Base-by-base conservation (phyloP, 805 yeast species). In the Zygosaccharomyces gambellarensis region DNA sequence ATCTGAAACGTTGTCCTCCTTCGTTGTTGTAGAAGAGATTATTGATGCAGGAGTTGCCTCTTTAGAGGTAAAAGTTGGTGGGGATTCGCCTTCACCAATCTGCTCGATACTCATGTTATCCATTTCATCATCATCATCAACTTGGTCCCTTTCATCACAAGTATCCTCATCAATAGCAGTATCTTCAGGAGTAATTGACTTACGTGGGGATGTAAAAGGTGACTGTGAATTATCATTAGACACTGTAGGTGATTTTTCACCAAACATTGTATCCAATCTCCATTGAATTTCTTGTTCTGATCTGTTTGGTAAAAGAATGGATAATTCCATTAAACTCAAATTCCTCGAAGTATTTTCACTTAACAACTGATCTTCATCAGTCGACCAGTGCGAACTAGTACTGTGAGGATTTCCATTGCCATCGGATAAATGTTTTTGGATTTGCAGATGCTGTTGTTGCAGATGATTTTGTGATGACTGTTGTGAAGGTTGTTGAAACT, bases 251-350 rank as follows among this genome's bases (percentile, higher is more conserved):
- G 55, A 52, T 39, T 49, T 45, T 2, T 48, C 46, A 28, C 23
- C 31, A n/a, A 45, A 56, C 36, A 81, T 62, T 45, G 73, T 68
- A 43, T 73, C 78, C 21, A 85, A 78, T 52, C 94, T 73, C 34
- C 76, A 67, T 73, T 79, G 74, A 39, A 89, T 89, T 57, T 87
- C 94, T n/a, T 73, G 73, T 62, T 85, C 90, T 0, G 94, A 75
- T 54, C 88, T 78, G 49, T 76, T 77, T 12, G 94, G 92, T 39
- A 89, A 71, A 46, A 89, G 67, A 30, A 88, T 82, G 12, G 85
- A 76, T 34, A 89, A 70, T 67, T 89, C 96, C 14, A 83, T 85
- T 59, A 85, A 75, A 30, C 85, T 77, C 36, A 89, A 68, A 48
- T 83, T 84, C 55, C 81, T 70, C 8, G 79, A 67, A 45, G 85